These are phyloP conservation scores for Leucocoprinus leucothites DNA, from an alignment of 768 basidiomycete genomes.

Conservation along the genomic window DNA sequence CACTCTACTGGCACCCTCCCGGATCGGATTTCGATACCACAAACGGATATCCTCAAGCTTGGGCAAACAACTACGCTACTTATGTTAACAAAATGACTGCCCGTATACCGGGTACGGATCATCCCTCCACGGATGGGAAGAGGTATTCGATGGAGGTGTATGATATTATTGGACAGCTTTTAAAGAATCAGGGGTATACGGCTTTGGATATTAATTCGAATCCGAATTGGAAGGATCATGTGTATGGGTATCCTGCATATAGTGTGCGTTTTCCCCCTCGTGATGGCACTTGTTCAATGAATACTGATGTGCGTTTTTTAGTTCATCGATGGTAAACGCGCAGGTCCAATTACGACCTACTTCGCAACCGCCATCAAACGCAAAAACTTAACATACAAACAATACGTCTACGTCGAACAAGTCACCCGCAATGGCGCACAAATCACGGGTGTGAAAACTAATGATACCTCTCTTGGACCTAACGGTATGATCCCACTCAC, in stretches of 20 bases:
- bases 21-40: slow-evolving; percentile 45
- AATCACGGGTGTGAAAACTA: slow-evolving; percentile 59
- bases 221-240: slow-evolving; percentile 56
- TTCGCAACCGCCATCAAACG: slow-evolving; percentile 51
- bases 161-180: slow-evolving; percentile 39
- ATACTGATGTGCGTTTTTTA: slow-evolving; percentile 32
- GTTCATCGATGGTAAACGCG: slow-evolving; percentile 45
- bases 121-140: slow-evolving; percentile 57
- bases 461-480: slow-evolving; percentile 55
- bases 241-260: slow-evolving; percentile 52
- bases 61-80: slow-evolving; percentile 49
- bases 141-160: slow-evolving; percentile 55
- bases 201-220: too few relatives aligned
- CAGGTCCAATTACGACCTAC: slow-evolving; percentile 61
- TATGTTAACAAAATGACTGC: slow-evolving; percentile 47
- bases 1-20: slow-evolving; percentile 54
- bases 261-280: too few relatives aligned
- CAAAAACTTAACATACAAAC: slow-evolving; percentile 47
- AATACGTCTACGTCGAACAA: slow-evolving; percentile 45
- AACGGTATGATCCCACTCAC: slow-evolving; percentile 54
- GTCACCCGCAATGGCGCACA: slow-evolving; percentile 54
- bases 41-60: slow-evolving; percentile 52
- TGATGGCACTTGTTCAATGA: too few relatives aligned
- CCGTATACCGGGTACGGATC: slow-evolving; percentile 56
- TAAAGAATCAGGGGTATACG: slow-evolving; percentile 52